Base-by-base conservation (phyloP, 495 filamentous ascomycete species). In the Aspergillus affinis region DNA sequence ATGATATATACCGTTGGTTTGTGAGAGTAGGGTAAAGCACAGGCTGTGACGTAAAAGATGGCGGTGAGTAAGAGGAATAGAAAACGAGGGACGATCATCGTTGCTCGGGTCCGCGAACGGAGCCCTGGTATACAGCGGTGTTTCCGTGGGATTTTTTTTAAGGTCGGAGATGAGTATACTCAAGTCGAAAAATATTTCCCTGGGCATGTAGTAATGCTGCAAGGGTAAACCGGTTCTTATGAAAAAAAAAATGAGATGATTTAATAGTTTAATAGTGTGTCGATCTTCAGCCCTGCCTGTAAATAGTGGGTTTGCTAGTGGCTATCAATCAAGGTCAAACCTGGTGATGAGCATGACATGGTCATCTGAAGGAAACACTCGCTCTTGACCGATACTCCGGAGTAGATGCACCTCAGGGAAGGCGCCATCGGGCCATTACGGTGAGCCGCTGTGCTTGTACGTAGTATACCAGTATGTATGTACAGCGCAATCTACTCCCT, bases 1-100 rank as follows among this genome's bases (percentile, higher is more conserved):
- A 84, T 82, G n/a, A 84, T 61, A 61, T 82, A 84, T 44, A 82
- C 66, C 3, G 64, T 74, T 13, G 74, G 68, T 0, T 55, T 50
- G n/a, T 15, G 15, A 4, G 54, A 49, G 10, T 41, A 41, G 12
- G 36, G 13, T 41, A 41, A 10, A 41, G 62, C 62, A 1, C 54
- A 61, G 0, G 32, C 44, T 19, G 44, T 27, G 19, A 29, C 47
- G 18, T 61, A 20, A 8, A 51, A 15, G 32, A 58, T 9, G 13
- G 55, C 53, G 13, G 63, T 6, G 41, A 51, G 13, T 6, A 50
- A 51, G 46, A 65, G 4, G 20, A 54, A 19, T 6, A 20, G 2
- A 49, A 10, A 9, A 21, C 12, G 48, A 20, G 9, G 19, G 48
- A 21, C 1, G 10, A 41, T 13, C 36, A 41, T 41, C 3, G 13